phyloP scores from a whole-genome alignment of 495 filamentous ascomycete genomes.

The Penicillium goetzii region DNA sequence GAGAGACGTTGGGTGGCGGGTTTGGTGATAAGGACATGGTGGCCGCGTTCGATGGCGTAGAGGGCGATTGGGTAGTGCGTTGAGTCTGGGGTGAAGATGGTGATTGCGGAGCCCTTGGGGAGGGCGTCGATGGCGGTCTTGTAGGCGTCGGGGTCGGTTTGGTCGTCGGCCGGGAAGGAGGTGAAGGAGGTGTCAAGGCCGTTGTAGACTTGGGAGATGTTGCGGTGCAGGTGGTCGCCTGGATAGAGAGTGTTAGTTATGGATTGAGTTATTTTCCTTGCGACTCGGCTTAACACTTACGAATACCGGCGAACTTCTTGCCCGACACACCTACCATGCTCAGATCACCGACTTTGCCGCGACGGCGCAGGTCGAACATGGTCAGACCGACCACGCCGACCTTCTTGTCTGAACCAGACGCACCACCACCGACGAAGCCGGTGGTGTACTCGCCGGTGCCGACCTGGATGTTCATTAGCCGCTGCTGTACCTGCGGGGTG shows the following conservation, averaged over 20 bases:
- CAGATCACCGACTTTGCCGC: conserved; percentile 84
- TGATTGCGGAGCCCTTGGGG: conserved; percentile 83
- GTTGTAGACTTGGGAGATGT: conserved; percentile 88
- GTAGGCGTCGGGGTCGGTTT: conserved; percentile 78
- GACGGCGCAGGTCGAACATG: conserved; percentile 84
- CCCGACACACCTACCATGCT: conserved; percentile 91
- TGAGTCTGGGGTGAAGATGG: conserved; percentile 94
- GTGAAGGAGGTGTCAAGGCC: conserved; percentile 79
- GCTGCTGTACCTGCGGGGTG: conserved; percentile 11
- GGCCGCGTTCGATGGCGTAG: conserved; percentile 82
- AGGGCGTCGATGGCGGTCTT: conserved; percentile 87
- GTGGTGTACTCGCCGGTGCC: conserved; percentile 97
- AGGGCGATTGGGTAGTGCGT: conserved; percentile 95
- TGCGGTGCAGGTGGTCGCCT: conserved; percentile 86
- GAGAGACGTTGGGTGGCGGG: conserved; percentile 84
- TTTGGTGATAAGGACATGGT: conserved; percentile 94
- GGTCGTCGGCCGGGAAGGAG: conserved; percentile 75
- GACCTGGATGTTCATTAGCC: conserved; percentile 51
- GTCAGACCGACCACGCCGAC: conserved; percentile 90
- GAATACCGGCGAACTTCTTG: conserved; percentile 86
- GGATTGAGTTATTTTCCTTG: neutral
- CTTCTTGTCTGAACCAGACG: conserved; percentile 86
- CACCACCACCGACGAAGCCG: conserved; percentile 78
- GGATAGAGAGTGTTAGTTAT: conserved; percentile 12
- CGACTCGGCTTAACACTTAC: conserved; percentile 49